Evolutionary conservation across 78 protist species (phyloP).

Genomic region (Dictyostelium purpureum): DNA sequence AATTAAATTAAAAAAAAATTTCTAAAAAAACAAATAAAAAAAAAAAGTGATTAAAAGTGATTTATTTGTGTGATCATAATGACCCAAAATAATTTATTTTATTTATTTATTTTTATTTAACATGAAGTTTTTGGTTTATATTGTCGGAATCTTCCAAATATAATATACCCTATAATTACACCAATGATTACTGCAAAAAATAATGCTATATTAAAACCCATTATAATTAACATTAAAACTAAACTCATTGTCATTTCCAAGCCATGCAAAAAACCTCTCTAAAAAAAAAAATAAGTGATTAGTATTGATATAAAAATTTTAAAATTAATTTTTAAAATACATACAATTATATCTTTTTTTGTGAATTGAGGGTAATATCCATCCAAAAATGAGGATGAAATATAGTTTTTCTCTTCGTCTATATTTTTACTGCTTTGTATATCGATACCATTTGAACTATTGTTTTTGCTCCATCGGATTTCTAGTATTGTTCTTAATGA

Average conservation of each 20-base stretch:
- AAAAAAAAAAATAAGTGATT: background rate
- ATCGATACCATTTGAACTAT: background rate
- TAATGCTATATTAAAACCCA: constrained; percentile 44
- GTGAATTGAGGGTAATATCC: background rate
- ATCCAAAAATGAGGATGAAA: background rate
- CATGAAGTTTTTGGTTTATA: constrained; percentile 46
- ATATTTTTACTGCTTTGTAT: background rate
- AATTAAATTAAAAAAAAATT: background rate
- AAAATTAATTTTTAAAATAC: background rate
- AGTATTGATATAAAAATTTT: background rate
- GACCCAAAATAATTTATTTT: too few relatives aligned
- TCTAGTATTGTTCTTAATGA: constrained; percentile 23
- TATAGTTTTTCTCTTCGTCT: background rate
- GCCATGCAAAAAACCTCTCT: background rate
- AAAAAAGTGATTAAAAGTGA: background rate
- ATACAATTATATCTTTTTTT: background rate
- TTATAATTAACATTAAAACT: constrained; percentile 51
- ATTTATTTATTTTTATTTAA: background rate
- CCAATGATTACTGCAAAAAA: constrained; percentile 51
- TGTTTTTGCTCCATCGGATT: constrained; percentile 14
- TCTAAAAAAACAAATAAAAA: background rate
- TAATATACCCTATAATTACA: constrained; percentile 2
- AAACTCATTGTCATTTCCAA: constrained; percentile 1
- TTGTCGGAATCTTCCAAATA: constrained; percentile 35
- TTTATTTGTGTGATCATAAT: background rate